Base-by-base conservation (phyloP, 331 rosid genomes). In the Ulmus americana region DNA sequence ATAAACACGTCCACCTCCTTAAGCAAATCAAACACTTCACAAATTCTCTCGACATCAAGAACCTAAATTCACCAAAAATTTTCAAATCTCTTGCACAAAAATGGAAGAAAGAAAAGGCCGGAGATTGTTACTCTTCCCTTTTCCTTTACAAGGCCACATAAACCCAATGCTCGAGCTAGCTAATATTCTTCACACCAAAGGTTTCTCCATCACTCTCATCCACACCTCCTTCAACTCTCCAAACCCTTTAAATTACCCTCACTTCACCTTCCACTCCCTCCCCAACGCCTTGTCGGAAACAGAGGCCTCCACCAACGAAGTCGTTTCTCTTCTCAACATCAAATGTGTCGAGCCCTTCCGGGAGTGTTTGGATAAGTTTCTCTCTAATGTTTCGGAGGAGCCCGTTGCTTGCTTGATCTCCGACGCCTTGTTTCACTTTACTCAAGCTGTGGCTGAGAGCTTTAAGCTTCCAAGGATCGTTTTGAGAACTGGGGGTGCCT, bases 331-430 rank as follows among this genome's bases (percentile, higher is more conserved):
- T 66, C 68, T 81, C 46, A 77, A 80, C 57, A 28, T 22, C 16
- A 57, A 70, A 44, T 80, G 74, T 38, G 7, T 1, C 1, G 53
- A 55, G 1, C 85, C 84, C 56, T 65, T 77, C 50, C 64, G 12
- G 68, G 74, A 82, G 3, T 70, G 43, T 8, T 55, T 85, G 69
- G 0, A 42, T 6, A 39, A 16, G 43, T 3, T 85, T 51, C 18
- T 81, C 2, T 69, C 61, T 13, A 68, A 78, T 45, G 75, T 0
- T 5, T 49, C 43, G 1, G 58, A 79, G 50, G 85, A 75, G 51
- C 81, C 67, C 15, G 18, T 79, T 8, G 68, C 73, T 61, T 87
- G 88, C 56, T 65, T 84, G 49, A 75, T 87, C 40, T 71, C 84
- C 0, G 91, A 87, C 61, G 72, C 73, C 44, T 0, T 78, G 3